Base-by-base conservation (phyloP, 345 rosid genomes). In the Populus davidiana region DNA sequence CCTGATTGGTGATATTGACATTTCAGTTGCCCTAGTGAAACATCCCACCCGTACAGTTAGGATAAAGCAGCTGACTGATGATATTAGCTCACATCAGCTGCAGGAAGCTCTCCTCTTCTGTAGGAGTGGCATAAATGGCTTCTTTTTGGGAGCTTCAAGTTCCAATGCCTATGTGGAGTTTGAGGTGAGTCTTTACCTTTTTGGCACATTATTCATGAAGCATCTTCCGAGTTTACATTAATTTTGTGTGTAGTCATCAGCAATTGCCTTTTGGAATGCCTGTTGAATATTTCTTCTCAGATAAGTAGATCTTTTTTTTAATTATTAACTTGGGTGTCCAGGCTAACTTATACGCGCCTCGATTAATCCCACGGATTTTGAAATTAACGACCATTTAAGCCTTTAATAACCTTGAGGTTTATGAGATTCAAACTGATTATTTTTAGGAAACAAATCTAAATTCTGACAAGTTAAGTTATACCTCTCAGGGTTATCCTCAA, bases 1-100 rank as follows among this genome's bases (percentile, higher is more conserved):
- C 67, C 80, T 77, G 74, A 82, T 86, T 76, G 86, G 86, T 29
- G 89, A 86, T 78, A 78, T 83, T 52, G 83, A 78, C 44, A 79
- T 79, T 70, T 86, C 89, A 56, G 62, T 64, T 78, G 78, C 61
- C 43, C 77, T 86, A 66, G 77, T 84, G 75, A 86, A 82, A 81
- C 70, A 86, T 68, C 89, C 89, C 47, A 71, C 83, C 50, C 72
- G 67, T 76, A 85, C 87, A 44, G 74, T 84, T 44, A 78, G 78
- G 77, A 76, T 86, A 47, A 77, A 80, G 59, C 78, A 67, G 8
- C 56, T 84, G 81, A n/a, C 54, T 38, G 69, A 43, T 14, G 78
- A 71, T 10, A 78, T 81, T 44, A 78, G 69, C 80, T 80, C 77
- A 64, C 65, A 78, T 59, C 81, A 86, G 78, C 81, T 86, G 33